phyloP scores from a whole-genome alignment of 1,284 basidiomycete genomes.

The Microbotryum saponariae region DNA sequence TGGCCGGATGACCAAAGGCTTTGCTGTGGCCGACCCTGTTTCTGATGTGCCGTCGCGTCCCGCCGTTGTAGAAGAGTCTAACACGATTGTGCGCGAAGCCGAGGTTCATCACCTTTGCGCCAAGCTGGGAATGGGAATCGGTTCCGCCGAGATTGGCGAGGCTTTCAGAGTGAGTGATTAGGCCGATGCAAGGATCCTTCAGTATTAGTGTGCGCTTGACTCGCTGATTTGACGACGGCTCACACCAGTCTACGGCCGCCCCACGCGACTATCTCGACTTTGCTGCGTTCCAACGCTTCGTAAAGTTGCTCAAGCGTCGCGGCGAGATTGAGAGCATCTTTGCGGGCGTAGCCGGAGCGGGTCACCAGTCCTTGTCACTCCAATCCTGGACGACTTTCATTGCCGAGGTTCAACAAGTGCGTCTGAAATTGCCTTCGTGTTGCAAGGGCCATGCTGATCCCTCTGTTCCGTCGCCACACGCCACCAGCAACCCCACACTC shows the following conservation, averaged over 20 bases:
- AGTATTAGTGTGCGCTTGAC: no score
- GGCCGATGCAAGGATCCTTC: no score
- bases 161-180: conserved; percentile 48
- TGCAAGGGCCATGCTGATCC: neutral
- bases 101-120: conserved; percentile 22
- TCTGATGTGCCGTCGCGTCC: conserved; percentile 38
- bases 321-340: conserved; percentile 60
- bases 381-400: conserved; percentile 60
- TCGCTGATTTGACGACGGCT: no score
- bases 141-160: conserved; percentile 15
- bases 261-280: conserved; percentile 70
- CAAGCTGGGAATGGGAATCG: conserved; percentile 25
- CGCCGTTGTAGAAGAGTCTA: neutral
- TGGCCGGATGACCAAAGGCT: conserved; percentile 32
- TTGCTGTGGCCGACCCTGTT: conserved; percentile 52
- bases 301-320: conserved; percentile 72
- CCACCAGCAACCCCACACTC: no score
- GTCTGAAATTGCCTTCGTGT: neutral
- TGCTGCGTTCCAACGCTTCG: conserved; percentile 72
- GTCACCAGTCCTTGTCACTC: conserved; percentile 46
- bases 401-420: conserved; percentile 57
- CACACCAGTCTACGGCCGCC: conserved; percentile 49
- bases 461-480: neutral
- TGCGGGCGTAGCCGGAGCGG: conserved; percentile 37
- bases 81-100: conserved; percentile 19